Evolutionary conservation across 2,329 filamentous ascomycete genomes (phyloP).

Genomic region (Grosmannia penicillata): DNA sequence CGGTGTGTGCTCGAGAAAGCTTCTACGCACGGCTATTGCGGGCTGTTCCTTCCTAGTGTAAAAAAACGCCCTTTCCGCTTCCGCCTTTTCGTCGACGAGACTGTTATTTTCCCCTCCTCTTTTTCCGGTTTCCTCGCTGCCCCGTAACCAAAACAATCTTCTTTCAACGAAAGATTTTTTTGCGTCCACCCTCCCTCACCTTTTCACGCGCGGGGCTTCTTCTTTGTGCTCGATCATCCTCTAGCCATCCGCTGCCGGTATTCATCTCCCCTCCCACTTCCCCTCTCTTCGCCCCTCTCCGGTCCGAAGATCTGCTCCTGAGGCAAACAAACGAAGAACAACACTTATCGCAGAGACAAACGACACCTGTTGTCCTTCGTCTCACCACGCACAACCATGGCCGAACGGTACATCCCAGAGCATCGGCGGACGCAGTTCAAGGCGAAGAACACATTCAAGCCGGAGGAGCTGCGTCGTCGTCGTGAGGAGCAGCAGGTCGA

Average conservation of each 20-base stretch:
- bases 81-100: constrained; percentile 3
- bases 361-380: not conserved
- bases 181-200: not conserved
- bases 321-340: not conserved
- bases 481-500: constrained; percentile 99
- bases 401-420: constrained; percentile 98
- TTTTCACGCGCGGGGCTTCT: too few species aligned
- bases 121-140: not conserved
- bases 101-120: not conserved
- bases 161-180: not conserved
- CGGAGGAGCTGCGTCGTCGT: constrained; percentile 92
- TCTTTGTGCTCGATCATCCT: not conserved
- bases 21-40: not conserved
- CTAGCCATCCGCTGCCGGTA: constrained; percentile 1
- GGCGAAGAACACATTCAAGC: constrained; percentile 98
- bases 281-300: not conserved
- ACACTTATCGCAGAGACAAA: not conserved
- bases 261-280: not conserved
- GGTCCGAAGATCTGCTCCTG: not conserved
- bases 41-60: constrained; percentile 7
- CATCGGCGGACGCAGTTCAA: constrained; percentile 99
- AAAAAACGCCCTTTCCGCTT: constrained; percentile 4
- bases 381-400: constrained; percentile 49
- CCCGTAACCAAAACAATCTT: constrained; percentile 1
- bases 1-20: too few species aligned